Evolutionary conservation across 257 asterid genomes (phyloP), one percentile per base, ranked within the genome.

Genomic region (Solanum appendiculatum): DNA sequence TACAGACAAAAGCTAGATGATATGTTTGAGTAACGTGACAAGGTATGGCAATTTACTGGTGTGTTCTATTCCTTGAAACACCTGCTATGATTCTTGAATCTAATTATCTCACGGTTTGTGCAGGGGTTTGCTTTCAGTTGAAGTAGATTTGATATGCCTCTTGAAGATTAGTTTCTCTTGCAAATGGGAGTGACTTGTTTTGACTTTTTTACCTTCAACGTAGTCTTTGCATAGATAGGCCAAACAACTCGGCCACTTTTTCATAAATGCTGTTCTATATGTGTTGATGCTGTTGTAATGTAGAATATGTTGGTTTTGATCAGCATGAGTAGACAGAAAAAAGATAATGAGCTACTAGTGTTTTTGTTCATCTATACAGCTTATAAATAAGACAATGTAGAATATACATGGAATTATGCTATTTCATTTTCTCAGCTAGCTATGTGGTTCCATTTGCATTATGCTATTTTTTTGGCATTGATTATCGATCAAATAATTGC

Each of bases 1-100:
- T 97, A 97, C 93, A 91, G 99, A 89, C 92, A 96, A 88, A 95
- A 91, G 92, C 92, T 97, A 87, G 99, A 97, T 36, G 99, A 92
- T 83, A 94, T 85, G 97, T 40, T 88, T 46, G 93, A 91, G 68
- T 89, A 91, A 80, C 85, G 10, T 63, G 63, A 27, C 39, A 54
- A 87, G 89, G 90, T 88, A 83, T 68, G 48, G 1, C 15, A 16
- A 51, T 23, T 60, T 13, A 11, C 77, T 86, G n/a, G n/a, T 31
- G 13, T 5, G 23, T 12, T 44, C 42, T 40, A 34, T 69, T 14
- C 63, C 37, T 78, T 48, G 73, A 23, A 68, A 46, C 13, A 1
- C 44, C 85, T 48, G 44, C 20, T 81, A 81, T 48, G 46, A 31
- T 81, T 81, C 44, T 81, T 81, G 42, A 48, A 10, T 51, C 66